phyloP scores from a whole-genome alignment of 371 early-diverging fungal species.

The Mortierella sp. region DNA sequence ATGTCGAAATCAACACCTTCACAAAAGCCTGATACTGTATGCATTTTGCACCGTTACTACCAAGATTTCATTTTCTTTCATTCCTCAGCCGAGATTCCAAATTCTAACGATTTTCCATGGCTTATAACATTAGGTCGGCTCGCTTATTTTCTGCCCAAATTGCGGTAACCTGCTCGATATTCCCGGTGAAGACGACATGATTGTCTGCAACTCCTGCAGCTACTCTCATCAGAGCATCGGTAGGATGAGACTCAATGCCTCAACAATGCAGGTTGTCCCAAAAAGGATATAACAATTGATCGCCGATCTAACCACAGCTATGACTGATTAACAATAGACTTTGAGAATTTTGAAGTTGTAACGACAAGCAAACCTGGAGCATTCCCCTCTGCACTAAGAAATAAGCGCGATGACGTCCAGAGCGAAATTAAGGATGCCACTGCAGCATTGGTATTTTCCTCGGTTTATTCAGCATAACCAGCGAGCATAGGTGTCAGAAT shows the following conservation, averaged over 20 bases:
- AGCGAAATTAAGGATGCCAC: constrained; percentile 66
- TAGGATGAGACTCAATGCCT: constrained; percentile 34
- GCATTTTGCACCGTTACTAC: neutral
- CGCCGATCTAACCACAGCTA: neutral
- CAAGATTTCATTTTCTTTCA: neutral
- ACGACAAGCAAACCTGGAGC: constrained; percentile 80
- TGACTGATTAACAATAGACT: constrained; percentile 58
- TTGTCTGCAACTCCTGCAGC: constrained; percentile 85
- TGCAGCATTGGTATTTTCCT: constrained; percentile 77
- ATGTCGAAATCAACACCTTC: constrained; percentile 41
- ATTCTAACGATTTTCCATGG: neutral
- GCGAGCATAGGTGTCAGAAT: neutral
- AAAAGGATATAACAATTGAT: neutral
- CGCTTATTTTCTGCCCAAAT: constrained; percentile 87
- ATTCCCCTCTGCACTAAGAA: constrained; percentile 84
- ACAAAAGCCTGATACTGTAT: constrained; percentile 53
- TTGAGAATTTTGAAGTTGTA: constrained; percentile 85
- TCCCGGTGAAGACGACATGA: constrained; percentile 80
- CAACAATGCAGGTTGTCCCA: neutral
- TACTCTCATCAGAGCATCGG: constrained; percentile 75
- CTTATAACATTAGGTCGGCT: constrained; percentile 59
- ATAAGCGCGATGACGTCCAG: constrained; percentile 78
- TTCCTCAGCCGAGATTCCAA: neutral
- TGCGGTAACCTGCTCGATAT: constrained; percentile 91
- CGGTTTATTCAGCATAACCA: neutral